Evolutionary conservation across 495 filamentous ascomycete species (phyloP).

Genomic region (Penicillium ochrochloron): DNA sequence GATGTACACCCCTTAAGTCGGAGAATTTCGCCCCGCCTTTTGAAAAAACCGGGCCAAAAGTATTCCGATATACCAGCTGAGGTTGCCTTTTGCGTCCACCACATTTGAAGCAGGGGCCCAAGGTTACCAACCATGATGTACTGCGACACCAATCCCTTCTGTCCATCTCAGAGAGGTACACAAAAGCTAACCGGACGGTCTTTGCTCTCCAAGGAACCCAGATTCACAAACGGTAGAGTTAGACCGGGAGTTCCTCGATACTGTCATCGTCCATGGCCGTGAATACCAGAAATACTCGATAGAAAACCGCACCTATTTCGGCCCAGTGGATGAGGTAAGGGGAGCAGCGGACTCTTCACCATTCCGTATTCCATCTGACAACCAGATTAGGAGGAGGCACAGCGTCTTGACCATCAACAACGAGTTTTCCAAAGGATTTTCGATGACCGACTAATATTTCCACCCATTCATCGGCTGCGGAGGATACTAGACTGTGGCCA

Average conservation of each 20-base stretch:
- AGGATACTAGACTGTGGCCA: slow-evolving; percentile 79
- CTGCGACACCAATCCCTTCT: slow-evolving; percentile 12
- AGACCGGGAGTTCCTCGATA: slow-evolving; percentile 64
- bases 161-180: background rate
- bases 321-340: slow-evolving; percentile 85
- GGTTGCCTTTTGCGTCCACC: slow-evolving; percentile 17
- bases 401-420: slow-evolving; percentile 74
- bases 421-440: slow-evolving; percentile 73
- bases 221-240: slow-evolving; percentile 58
- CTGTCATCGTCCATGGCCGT: slow-evolving; percentile 67
- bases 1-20: slow-evolving; percentile 23
- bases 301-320: slow-evolving; percentile 72
- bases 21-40: slow-evolving; percentile 29
- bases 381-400: slow-evolving; percentile 72
- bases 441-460: slow-evolving; percentile 77
- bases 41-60: slow-evolving; percentile 22
- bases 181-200: background rate
- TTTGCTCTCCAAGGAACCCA: slow-evolving; percentile 43
- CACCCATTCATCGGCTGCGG: slow-evolving; percentile 65
- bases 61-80: slow-evolving; percentile 20
- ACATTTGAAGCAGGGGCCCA: slow-evolving; percentile 11
- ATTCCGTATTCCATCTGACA: slow-evolving; percentile 20
- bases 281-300: slow-evolving; percentile 76
- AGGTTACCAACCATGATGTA: slow-evolving; percentile 47
- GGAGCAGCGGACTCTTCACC: background rate